Evolutionary conservation across 805 yeast genomes (phyloP).

Genomic region (Candida krabiensis): DNA sequence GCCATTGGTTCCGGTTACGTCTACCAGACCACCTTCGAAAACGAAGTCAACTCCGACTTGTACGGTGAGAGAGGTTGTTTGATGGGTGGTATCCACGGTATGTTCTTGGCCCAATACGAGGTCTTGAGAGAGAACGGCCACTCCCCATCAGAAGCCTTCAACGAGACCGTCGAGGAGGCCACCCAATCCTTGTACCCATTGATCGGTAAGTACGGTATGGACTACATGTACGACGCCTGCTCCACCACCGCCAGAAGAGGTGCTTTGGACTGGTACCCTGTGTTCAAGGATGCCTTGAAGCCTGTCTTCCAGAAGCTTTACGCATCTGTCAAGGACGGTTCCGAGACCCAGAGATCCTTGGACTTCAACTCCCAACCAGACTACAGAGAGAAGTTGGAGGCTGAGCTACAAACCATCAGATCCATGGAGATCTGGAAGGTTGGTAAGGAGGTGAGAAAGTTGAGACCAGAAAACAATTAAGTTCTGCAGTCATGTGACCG

Average conservation of each 20-base stretch:
- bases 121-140: slow-evolving; percentile 99
- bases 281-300: slow-evolving; percentile 97
- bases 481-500: background rate
- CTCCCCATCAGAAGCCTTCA: slow-evolving; percentile 99
- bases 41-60: slow-evolving; percentile 97
- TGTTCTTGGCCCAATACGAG: slow-evolving; percentile 99
- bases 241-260: slow-evolving; percentile 99
- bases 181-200: slow-evolving; percentile 99
- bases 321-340: slow-evolving; percentile 92
- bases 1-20: slow-evolving; percentile 99
- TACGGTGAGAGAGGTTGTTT: slow-evolving; percentile 99
- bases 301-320: slow-evolving; percentile 97
- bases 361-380: slow-evolving; percentile 98
- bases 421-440: slow-evolving; percentile 99
- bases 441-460: slow-evolving; percentile 99
- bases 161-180: slow-evolving; percentile 99
- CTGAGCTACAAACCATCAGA: slow-evolving; percentile 91
- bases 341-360: slow-evolving; percentile 96
- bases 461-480: slow-evolving; percentile 98
- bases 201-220: slow-evolving; percentile 99
- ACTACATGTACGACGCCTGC: slow-evolving; percentile 99
- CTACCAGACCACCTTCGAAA: slow-evolving; percentile 98
- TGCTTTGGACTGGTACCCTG: slow-evolving; percentile 99
- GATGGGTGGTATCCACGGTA: slow-evolving; percentile 99
- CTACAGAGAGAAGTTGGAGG: slow-evolving; percentile 95